Evolutionary conservation across 2,329 filamentous ascomycete species (phyloP).

Genomic region (Apiospora marii): DNA sequence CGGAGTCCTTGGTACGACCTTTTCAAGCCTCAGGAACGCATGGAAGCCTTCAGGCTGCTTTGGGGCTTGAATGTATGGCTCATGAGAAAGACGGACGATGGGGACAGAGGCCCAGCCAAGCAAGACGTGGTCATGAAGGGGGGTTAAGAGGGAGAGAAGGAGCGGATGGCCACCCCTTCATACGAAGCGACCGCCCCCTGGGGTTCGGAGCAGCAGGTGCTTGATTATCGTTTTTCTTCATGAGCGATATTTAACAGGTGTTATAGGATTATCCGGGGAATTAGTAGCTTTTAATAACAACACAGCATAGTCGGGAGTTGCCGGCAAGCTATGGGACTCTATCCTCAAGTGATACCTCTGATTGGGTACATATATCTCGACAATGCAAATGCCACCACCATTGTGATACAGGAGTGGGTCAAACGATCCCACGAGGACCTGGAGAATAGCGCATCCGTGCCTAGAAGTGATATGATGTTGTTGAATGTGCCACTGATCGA

Average conservation of each 20-base stretch:
- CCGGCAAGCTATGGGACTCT: neutral
- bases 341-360: neutral
- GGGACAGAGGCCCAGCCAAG: neutral
- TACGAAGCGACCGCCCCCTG: neutral
- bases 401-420: neutral
- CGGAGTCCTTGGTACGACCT: slow-evolving; percentile 69
- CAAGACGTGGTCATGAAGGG: slow-evolving; percentile 34
- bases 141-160: slow-evolving; percentile 21
- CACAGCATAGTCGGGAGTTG: neutral
- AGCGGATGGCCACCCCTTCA: neutral
- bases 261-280: neutral
- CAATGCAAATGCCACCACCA: neutral
- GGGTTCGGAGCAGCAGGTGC: neutral
- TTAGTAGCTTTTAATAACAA: neutral
- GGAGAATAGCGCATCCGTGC: neutral
- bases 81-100: slow-evolving; percentile 54
- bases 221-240: neutral
- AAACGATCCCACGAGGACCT: neutral
- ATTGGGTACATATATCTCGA: neutral
- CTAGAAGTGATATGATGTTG: too few relatives aligned
- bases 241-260: neutral
- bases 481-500: too few relatives aligned
- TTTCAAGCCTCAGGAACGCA: slow-evolving; percentile 60
- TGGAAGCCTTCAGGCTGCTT: slow-evolving; percentile 63
- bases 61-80: slow-evolving; percentile 69